Evolutionary conservation across 148 eudicot genomes (phyloP), one percentile per base, ranked within the genome.

Genomic region (Amaranthus hypochondriacus): DNA sequence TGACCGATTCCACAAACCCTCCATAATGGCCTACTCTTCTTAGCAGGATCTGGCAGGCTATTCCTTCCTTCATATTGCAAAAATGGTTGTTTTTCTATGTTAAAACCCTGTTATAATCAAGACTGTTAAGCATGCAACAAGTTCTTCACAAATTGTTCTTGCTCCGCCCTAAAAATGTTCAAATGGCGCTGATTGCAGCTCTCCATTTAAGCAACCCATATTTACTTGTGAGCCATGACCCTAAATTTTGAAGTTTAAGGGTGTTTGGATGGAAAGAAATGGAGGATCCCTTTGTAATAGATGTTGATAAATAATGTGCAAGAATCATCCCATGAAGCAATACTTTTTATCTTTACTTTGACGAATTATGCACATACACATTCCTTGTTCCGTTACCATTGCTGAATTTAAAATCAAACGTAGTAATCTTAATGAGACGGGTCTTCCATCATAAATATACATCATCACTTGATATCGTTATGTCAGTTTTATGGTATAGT

Each of bases 1-100:
- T 89, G 56, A 92, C 97, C 79, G 89, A 58, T 84, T 92, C 90
- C 1, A 92, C 92, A 66, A 86, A 92, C 2, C 90, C 95, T 28
- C 89, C 92, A 92, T 49, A 75, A 83, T 3, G 95, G 95, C 43
- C 77, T 73, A 51, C 88, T 70, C 66, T 79, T 86, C 62, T 79
- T 69, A 47, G 60, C 12, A 6, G 90, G 84, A 64, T 86, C 86
- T 0, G 95, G 97, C 14, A 92, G 89, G 66, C 83, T 83, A 76
- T 92, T 92, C 72, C 71, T 59, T 0, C 97, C 92, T 28, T 28
- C 84, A 85, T 81, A 76, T 46, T 92, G 79, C 15, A 92, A 13
- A 69, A 92, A 66, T 12, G 83, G 51, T 62, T 89, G 72, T 73
- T 84, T 77, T 72, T 85, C 88, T 15, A 85, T 80, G 73, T 88